Evolutionary conservation across 2,329 filamentous ascomycete species (phyloP).

Genomic region (Coniella lustricola): DNA sequence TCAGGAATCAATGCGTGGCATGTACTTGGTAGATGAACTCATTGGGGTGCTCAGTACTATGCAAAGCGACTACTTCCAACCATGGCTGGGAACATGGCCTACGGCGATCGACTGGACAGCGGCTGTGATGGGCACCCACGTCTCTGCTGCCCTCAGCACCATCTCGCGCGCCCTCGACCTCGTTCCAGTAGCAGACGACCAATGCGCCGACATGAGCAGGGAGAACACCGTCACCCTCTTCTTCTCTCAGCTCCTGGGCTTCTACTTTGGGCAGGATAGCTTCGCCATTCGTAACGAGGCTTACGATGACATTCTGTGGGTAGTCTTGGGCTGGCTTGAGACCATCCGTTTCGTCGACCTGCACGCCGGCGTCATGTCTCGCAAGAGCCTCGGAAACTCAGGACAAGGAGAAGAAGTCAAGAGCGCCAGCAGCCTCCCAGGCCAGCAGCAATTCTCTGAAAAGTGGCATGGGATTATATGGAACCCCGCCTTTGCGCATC

Average conservation of each 20-base stretch:
- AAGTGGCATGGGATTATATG: slow-evolving; percentile 73
- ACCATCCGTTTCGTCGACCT: slow-evolving; percentile 65
- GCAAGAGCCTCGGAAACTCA: slow-evolving; percentile 8
- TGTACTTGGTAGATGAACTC: slow-evolving; percentile 29
- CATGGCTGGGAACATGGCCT: slow-evolving; percentile 77
- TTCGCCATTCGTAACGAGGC: slow-evolving; percentile 67
- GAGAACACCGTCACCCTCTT: slow-evolving; percentile 79
- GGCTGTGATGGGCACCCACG: slow-evolving; percentile 73
- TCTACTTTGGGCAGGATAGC: slow-evolving; percentile 81
- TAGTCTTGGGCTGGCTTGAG: slow-evolving; percentile 86
- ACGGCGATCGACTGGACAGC: slow-evolving; percentile 88
- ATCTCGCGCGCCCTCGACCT: slow-evolving; percentile 53
- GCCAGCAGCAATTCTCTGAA: slow-evolving; percentile 19
- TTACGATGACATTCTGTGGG: slow-evolving; percentile 93
- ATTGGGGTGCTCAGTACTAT: slow-evolving; percentile 57
- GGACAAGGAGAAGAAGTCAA: no score
- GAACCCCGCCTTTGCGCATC: slow-evolving; percentile 69
- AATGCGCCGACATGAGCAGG: slow-evolving; percentile 39
- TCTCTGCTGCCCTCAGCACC: slow-evolving; percentile 67
- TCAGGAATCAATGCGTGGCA: neutral
- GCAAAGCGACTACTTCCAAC: slow-evolving; percentile 70
- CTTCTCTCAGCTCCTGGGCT: slow-evolving; percentile 68
- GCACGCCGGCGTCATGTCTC: slow-evolving; percentile 61
- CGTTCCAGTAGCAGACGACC: slow-evolving; percentile 25
- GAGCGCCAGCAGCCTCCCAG: slow-evolving; percentile 1